These are phyloP conservation scores for Dioszegia hungarica DNA, from an alignment of 768 basidiomycete genomes.

Conservation along the genomic window DNA sequence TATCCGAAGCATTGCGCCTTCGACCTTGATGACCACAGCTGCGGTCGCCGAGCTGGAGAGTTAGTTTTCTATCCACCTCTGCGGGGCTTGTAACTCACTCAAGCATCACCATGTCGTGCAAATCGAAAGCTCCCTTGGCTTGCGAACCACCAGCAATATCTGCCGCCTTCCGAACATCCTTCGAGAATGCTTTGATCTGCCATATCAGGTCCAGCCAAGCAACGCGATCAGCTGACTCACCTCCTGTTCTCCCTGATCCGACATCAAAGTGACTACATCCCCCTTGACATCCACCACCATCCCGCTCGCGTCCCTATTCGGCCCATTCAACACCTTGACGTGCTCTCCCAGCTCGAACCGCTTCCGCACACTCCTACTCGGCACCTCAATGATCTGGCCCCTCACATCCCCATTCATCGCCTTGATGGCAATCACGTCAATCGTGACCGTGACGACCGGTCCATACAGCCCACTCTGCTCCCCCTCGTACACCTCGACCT, in stretches of 20 bases:
- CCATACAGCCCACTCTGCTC: conserved; percentile 92
- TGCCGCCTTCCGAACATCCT: conserved; percentile 93
- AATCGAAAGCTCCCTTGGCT: conserved; percentile 86
- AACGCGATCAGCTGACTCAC: conserved; percentile 50
- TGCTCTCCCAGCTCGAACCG: conserved; percentile 96
- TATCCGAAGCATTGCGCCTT: conserved; percentile 90
- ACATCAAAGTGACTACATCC: conserved; percentile 80
- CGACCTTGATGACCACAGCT: conserved; percentile 95
- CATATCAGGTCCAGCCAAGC: conserved; percentile 10
- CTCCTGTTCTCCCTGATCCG: conserved; percentile 97
- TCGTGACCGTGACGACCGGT: conserved; percentile 79
- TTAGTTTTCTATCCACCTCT: not conserved
- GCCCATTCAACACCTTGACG: conserved; percentile 94
- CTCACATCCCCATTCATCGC: conserved; percentile 65
- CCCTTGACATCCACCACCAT: conserved; percentile 87
- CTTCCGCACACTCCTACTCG: conserved; percentile 81
- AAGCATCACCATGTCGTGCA: conserved; percentile 93
- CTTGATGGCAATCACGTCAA: conserved; percentile 79
- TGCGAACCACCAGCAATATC: conserved; percentile 83
- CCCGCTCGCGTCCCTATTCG: conserved; percentile 92
- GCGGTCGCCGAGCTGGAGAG: conserved; percentile 73
- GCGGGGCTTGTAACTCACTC: conserved; percentile 60
- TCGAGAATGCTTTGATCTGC: conserved; percentile 92
- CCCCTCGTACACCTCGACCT: conserved; percentile 94
- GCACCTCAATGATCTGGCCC: conserved; percentile 42